phyloP scores from a whole-genome alignment of 768 basidiomycete species.

The Suillus paluster region DNA sequence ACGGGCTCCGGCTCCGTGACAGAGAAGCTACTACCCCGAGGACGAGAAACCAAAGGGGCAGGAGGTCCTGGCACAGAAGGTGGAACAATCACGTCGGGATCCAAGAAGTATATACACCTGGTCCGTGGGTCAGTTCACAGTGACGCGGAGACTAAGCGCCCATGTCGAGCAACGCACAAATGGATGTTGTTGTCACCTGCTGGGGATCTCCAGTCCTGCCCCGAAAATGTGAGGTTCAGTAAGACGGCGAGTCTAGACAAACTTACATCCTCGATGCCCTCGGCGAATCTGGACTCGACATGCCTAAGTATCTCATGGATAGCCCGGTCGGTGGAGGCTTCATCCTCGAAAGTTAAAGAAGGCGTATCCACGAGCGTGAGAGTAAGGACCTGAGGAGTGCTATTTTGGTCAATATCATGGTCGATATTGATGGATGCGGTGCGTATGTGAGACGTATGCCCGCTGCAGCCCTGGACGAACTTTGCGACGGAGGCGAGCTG shows the following conservation, averaged over 20 bases:
- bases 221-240: conserved; percentile 21
- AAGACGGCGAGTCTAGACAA: conserved; percentile 27
- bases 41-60: conserved; percentile 66
- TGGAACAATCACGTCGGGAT: conserved; percentile 81
- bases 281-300: conserved; percentile 73
- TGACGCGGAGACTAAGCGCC: conserved; percentile 34
- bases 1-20: conserved; percentile 75
- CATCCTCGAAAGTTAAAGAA: conserved; percentile 75
- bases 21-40: conserved; percentile 73
- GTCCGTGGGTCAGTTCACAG: conserved; percentile 23
- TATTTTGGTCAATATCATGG: conserved; percentile 53
- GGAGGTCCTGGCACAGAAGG: conserved; percentile 69
- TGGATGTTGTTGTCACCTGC: conserved; percentile 80
- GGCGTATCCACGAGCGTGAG: conserved; percentile 85
- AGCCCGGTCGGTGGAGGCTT: conserved; percentile 62
- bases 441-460: conserved; percentile 75
- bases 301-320: conserved; percentile 71
- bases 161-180: conserved; percentile 54
- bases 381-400: conserved; percentile 52
- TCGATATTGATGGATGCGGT: conserved; percentile 74
- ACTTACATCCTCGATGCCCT: conserved; percentile 80
- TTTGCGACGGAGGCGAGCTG: conserved; percentile 82
- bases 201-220: conserved; percentile 72
- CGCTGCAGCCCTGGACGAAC: conserved; percentile 76
- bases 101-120: conserved; percentile 88